A percentile compares a stretch with the other conserved stretches of the same genome.
These are phyloP conservation scores for Luffa acutangula DNA, from an alignment of 306 rosid genomes.

Conservation along the genomic window DNA sequence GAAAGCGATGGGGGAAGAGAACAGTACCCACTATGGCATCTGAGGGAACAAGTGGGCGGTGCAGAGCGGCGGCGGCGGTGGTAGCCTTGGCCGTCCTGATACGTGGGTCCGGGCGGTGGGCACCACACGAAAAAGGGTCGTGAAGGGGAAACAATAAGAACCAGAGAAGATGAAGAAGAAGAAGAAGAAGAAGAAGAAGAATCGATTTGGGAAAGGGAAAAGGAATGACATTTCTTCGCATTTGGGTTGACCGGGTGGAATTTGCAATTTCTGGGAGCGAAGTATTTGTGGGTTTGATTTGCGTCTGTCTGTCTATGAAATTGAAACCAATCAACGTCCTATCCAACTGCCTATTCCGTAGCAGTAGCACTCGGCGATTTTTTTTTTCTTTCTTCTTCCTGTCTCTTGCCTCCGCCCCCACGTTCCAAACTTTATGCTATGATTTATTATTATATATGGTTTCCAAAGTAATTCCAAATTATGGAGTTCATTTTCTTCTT, in stretches of 20 bases:
- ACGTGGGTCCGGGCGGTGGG: slow-evolving; percentile 22
- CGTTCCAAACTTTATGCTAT: not conserved
- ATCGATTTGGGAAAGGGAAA: not conserved
- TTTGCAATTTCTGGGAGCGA: slow-evolving; percentile 24
- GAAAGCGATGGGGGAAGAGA: not conserved
- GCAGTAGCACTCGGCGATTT: slow-evolving; percentile 30
- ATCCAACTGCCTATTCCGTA: slow-evolving; percentile 34
- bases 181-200: not conserved
- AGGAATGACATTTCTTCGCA: slow-evolving; percentile 14
- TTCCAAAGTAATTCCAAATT: not conserved
- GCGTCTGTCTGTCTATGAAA: slow-evolving; percentile 17
- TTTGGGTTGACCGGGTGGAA: not conserved
- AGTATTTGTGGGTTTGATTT: slow-evolving; percentile 25
- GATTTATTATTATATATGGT: not conserved
- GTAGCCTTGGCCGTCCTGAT: slow-evolving; percentile 14
- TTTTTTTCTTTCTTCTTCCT: not conserved
- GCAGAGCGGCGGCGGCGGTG: slow-evolving; percentile 16
- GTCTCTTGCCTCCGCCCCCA: not conserved
- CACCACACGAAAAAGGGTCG: slow-evolving; percentile 24
- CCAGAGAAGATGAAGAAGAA: slow-evolving; percentile 3
- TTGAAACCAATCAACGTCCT: slow-evolving; percentile 42
- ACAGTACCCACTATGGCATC: slow-evolving; percentile 43
- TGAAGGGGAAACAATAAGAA: slow-evolving; percentile 14
- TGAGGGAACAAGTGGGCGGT: slow-evolving; percentile 28
- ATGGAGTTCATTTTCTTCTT: not conserved